Evolutionary conservation across 2,329 filamentous ascomycete genomes (phyloP).

Genomic region (Cryoendolithus antarcticus): DNA sequence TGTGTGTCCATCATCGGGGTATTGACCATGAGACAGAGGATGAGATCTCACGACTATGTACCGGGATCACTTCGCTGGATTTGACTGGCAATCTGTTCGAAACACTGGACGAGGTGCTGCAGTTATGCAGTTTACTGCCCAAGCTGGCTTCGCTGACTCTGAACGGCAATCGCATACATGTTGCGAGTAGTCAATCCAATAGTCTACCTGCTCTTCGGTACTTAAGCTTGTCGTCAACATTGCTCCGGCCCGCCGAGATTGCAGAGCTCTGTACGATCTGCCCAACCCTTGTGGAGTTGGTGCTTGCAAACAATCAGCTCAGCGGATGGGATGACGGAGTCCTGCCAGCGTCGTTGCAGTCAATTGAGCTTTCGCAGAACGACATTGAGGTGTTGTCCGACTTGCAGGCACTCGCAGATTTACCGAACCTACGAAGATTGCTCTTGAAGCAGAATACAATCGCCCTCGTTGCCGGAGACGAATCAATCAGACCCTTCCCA

Average conservation of each 20-base stretch:
- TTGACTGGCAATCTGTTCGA: constrained; percentile 74
- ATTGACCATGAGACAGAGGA: constrained; percentile 9
- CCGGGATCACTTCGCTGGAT: constrained; percentile 60
- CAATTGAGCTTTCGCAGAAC: constrained; percentile 62
- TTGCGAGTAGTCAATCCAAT: neutral
- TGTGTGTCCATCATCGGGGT: constrained; percentile 40
- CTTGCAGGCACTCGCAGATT: constrained; percentile 46
- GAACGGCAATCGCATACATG: constrained; percentile 54
- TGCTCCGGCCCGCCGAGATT: constrained; percentile 29
- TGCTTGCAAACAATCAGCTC: constrained; percentile 29
- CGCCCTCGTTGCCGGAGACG: constrained; percentile 21
- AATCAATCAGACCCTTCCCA: constrained; percentile 15
- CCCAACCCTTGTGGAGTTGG: constrained; percentile 43
- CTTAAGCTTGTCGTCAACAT: constrained; percentile 38
- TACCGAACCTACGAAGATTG: constrained; percentile 39
- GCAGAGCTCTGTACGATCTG: constrained; percentile 35
- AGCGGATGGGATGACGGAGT: constrained; percentile 19
- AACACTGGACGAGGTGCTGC: constrained; percentile 50
- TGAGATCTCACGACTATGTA: constrained; percentile 45
- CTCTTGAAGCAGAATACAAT: constrained; percentile 68
- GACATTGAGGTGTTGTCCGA: constrained; percentile 48
- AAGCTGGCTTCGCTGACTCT: constrained; percentile 36
- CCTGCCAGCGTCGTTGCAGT: constrained; percentile 43
- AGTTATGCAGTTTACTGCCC: constrained; percentile 60
- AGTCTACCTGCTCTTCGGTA: constrained; percentile 6